Percentiles rank a stretch among this genome's conserved stretches.
Conservation (phyloP, 441 rosid species). For the Viola pubescens region DNA sequence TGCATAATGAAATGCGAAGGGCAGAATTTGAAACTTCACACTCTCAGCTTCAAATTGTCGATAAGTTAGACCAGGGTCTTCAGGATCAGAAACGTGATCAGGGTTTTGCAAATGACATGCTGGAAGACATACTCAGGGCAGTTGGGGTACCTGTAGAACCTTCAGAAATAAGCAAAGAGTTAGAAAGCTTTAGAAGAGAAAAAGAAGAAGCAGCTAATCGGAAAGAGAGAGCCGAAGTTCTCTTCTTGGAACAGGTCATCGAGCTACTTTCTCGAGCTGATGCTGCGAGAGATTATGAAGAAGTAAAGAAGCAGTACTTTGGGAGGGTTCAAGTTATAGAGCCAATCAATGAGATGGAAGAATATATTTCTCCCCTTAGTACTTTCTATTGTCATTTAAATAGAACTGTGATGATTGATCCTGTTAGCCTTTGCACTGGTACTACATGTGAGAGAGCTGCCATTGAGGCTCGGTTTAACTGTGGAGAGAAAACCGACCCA, state of each 20-base stretch:
- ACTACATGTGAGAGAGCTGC: slow-evolving; percentile 69
- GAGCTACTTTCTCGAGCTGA: slow-evolving; percentile 66
- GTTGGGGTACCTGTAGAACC: slow-evolving; percentile 66
- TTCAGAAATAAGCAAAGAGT: slow-evolving; percentile 55
- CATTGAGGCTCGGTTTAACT: slow-evolving; percentile 41
- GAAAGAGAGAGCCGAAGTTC: slow-evolving; percentile 57
- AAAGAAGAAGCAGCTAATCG: slow-evolving; percentile 53
- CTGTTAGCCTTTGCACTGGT: slow-evolving; percentile 65
- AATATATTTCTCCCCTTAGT: slow-evolving; percentile 39
- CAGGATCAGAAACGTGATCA: slow-evolving; percentile 51
- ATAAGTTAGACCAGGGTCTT: slow-evolving; percentile 50
- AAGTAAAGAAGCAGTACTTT: slow-evolving; percentile 40
- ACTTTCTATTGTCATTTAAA: slow-evolving; percentile 45
- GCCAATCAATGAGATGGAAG: slow-evolving; percentile 36
- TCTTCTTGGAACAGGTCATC: slow-evolving; percentile 67
- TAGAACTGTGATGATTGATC: slow-evolving; percentile 46
- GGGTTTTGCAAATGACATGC: slow-evolving; percentile 55
- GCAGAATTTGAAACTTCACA: slow-evolving; percentile 47
- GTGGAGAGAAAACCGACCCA: slow-evolving; percentile 44
- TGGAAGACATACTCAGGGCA: slow-evolving; percentile 55
- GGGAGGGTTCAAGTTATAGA: slow-evolving; percentile 43
- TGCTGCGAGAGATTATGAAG: slow-evolving; percentile 54
- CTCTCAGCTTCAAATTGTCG: slow-evolving; percentile 47
- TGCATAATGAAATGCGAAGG: slow-evolving; percentile 64
- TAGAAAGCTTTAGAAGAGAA: slow-evolving; percentile 52